These are phyloP conservation scores for Coemansia sp. DNA, from an alignment of 192 early-diverging fungal species.

Conservation along the genomic window DNA sequence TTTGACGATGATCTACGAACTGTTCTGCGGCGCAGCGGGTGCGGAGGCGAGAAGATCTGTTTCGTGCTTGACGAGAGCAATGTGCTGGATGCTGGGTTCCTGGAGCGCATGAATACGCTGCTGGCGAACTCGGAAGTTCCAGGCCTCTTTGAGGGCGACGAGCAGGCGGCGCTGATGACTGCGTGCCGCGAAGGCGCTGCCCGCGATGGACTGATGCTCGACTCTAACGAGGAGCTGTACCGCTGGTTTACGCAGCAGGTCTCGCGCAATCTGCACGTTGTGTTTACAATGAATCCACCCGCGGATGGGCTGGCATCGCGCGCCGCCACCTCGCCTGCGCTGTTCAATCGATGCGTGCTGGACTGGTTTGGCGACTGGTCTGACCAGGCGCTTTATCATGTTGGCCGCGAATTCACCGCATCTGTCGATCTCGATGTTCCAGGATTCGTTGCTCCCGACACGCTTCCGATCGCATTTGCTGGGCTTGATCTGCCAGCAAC, in stretches of 20 bases:
- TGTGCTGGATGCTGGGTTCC: constrained; percentile 92
- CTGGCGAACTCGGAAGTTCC: constrained; percentile 99
- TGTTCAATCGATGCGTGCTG: constrained; percentile 99
- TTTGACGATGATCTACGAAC: constrained; percentile 97
- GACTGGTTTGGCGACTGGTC: constrained; percentile 99
- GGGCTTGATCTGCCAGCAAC: constrained; percentile 67
- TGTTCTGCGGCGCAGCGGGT: constrained; percentile 87
- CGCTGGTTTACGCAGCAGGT: constrained; percentile 98
- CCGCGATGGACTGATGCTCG: constrained; percentile 89
- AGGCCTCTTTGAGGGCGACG: constrained; percentile 98
- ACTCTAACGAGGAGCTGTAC: constrained; percentile 93
- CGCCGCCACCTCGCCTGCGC: constrained; percentile 95
- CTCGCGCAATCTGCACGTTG: constrained; percentile 94
- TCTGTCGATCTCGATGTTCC: constrained; percentile 82
- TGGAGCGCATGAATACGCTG: constrained; percentile 99
- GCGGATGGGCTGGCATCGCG: constrained; percentile 85
- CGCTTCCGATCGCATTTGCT: constrained; percentile 75
- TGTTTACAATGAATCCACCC: constrained; percentile 99
- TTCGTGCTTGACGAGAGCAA: constrained; percentile 99
- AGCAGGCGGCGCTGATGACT: constrained; percentile 91
- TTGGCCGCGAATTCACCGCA: constrained; percentile 93
- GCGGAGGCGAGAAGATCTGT: constrained; percentile 96
- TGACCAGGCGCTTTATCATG: constrained; percentile 97
- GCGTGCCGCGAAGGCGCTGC: constrained; percentile 92
- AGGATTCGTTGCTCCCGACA: constrained; percentile 63